Conservation (phyloP, 2,329 filamentous ascomycete genomes). For the Penicillium sp. region DNA sequence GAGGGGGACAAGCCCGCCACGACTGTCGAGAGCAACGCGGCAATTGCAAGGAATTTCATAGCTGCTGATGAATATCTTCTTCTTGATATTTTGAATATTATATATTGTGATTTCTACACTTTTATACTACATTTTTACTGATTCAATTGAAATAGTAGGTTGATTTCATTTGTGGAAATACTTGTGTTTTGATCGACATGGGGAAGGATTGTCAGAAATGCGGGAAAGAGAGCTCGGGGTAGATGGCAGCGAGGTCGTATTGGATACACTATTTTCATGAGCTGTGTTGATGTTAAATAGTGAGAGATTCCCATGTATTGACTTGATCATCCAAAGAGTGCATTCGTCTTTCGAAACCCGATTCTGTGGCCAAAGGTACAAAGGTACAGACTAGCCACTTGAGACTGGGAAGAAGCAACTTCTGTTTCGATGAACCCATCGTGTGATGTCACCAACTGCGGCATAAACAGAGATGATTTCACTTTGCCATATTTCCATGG, state of each 20-base stretch:
- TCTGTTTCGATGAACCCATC: background rate
- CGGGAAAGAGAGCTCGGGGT: constrained; percentile 4
- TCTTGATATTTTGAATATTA: background rate
- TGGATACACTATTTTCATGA: background rate
- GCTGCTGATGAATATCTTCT: background rate
- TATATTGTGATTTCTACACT: background rate
- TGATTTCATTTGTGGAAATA: constrained; percentile 7
- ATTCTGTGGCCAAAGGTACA: too few species aligned
- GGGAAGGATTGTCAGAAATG: background rate
- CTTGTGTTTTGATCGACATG: background rate
- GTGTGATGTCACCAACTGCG: background rate
- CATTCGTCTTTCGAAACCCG: background rate
- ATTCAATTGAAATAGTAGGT: background rate
- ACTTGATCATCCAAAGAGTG: background rate
- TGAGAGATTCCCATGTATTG: background rate
- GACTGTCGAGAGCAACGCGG: background rate
- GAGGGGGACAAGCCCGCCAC: background rate
- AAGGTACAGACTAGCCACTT: too few species aligned
- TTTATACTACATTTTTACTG: background rate
- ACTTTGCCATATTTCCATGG: too few species aligned
- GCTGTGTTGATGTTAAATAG: background rate
- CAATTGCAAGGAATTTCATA: background rate
- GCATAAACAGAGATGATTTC: too few species aligned
- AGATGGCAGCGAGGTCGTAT: constrained; percentile 4
- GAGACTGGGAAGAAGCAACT: background rate